These are phyloP conservation scores for Apiospora phragmitis DNA, from an alignment of 2,329 filamentous ascomycete species.

Conservation along the genomic window DNA sequence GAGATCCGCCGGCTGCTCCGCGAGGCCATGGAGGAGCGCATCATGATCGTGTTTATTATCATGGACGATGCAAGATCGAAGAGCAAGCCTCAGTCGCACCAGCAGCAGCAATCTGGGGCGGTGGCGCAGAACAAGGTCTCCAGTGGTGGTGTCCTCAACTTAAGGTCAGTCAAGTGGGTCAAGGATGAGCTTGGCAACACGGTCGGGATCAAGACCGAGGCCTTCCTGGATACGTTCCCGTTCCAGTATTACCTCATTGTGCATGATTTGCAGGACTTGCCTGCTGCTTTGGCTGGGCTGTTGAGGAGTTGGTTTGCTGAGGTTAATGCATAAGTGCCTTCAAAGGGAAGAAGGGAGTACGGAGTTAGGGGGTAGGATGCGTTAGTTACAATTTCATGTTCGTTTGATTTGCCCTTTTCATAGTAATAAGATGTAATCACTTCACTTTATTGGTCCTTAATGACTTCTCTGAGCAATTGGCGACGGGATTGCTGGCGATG, in stretches of 20 bases:
- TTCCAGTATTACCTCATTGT: constrained; percentile 98
- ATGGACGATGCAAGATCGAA: constrained; percentile 66
- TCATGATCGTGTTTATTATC: constrained; percentile 98
- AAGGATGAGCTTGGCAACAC: constrained; percentile 57
- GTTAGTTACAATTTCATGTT: background rate
- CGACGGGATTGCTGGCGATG: too few relatives aligned
- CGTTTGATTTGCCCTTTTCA: background rate
- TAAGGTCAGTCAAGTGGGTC: constrained; percentile 84
- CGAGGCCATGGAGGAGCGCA: constrained; percentile 86
- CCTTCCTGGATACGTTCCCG: constrained; percentile 93
- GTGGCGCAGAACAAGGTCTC: constrained; percentile 18
- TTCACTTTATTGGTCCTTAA: background rate
- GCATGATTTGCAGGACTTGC: constrained; percentile 86
- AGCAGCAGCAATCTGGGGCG: background rate
- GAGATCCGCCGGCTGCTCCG: constrained; percentile 79
- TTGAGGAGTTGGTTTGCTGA: constrained; percentile 95
- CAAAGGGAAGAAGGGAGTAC: background rate
- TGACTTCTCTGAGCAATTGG: too few relatives aligned
- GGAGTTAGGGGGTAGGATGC: background rate
- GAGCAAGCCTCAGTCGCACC: background rate
- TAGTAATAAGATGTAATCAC: background rate
- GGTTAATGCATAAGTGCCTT: constrained; percentile 43
- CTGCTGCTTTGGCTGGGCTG: constrained; percentile 81
- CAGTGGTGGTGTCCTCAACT: constrained; percentile 72
- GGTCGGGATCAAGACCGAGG: constrained; percentile 73